Evolutionary conservation across 768 basidiomycete genomes (phyloP).

Genomic region (Boletus tylopilopsis): DNA sequence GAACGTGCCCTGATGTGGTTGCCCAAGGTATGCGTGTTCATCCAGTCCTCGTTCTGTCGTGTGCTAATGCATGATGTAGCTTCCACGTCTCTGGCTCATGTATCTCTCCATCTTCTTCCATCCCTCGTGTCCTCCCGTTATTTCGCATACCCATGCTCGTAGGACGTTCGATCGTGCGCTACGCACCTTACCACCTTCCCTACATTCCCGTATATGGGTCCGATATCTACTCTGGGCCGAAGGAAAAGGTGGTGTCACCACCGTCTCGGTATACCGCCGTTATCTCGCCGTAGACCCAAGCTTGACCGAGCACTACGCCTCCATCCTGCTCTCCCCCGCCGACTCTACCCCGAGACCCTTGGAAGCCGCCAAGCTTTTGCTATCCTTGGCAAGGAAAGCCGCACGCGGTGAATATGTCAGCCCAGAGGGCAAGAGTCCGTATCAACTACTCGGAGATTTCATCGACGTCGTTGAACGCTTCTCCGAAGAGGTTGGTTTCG

Average conservation of each 20-base stretch:
- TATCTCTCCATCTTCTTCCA: slow-evolving; percentile 90
- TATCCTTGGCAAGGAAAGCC: slow-evolving; percentile 81
- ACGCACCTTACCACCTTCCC: slow-evolving; percentile 87
- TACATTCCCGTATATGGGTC: slow-evolving; percentile 91
- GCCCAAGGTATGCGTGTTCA: slow-evolving; percentile 59
- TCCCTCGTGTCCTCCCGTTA: slow-evolving; percentile 76
- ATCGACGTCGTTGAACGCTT: slow-evolving; percentile 87
- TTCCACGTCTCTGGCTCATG: slow-evolving; percentile 92
- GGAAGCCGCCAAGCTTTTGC: slow-evolving; percentile 88
- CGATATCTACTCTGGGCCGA: slow-evolving; percentile 94
- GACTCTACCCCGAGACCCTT: slow-evolving; percentile 73
- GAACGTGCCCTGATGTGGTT: slow-evolving; percentile 95
- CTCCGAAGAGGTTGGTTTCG: slow-evolving; percentile 90
- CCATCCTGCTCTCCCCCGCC: slow-evolving; percentile 56
- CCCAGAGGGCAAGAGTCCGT: slow-evolving; percentile 92
- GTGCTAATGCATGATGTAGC: slow-evolving; percentile 42
- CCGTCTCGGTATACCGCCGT: slow-evolving; percentile 80
- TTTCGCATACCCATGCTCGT: slow-evolving; percentile 88
- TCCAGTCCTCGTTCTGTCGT: neutral
- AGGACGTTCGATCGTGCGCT: slow-evolving; percentile 92
- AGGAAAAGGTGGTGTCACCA: slow-evolving; percentile 70
- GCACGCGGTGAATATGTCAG: slow-evolving; percentile 78
- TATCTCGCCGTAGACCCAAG: slow-evolving; percentile 82
- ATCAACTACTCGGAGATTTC: slow-evolving; percentile 90
- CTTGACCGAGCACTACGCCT: slow-evolving; percentile 74